Base-by-base conservation (phyloP, 169 alveolate genomes). In the Eimeria nieschulzi region DNA sequence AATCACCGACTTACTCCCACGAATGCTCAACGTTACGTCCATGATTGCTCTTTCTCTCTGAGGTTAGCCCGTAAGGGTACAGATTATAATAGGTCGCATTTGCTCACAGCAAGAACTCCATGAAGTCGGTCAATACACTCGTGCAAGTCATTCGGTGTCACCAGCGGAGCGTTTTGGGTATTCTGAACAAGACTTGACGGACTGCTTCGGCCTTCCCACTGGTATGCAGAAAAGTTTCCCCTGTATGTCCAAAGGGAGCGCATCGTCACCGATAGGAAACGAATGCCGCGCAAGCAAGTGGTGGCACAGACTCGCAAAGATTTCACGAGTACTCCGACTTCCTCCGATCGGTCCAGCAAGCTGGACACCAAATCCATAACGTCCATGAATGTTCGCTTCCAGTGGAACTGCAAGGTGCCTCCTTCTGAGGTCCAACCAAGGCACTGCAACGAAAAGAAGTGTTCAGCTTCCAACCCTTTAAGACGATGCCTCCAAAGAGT, bases 371-470 rank as follows among this genome's bases (percentile, higher is more conserved):
- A 25, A 61, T 82, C 26, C 90, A 82, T 54, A 15, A 78, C 90
- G 53, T 82, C 90, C 23, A 82, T 76, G 46, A 82, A 82, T 9
- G 33, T 63, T 63, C 12, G 78, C 46, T 61, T 61, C 90, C 90
- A 82, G 10, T 82, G 61, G 25, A 61, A 59, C 59, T 59, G 90
- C 90, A 82, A 9, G 78, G 73, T 63, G 53, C 90, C 90, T 33
- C 90, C 90, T 82, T 82, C 90, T 15, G 90, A 59, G 5, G 90
- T 82, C 90, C 90, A 82, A 59, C 90, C 90, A 61, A 82, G 90
- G 78, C 90, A 82, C 53, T 61, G 63, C 66, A 63, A 51, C 19
- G 90, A 82, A 63, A 82, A 82, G 25, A 82, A 33, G 39, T 82
- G 63, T 6, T 82, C 90, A 51, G 61, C 90, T 33, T 82, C 78